Evolutionary conservation across 306 rosid species (phyloP), one percentile per base, ranked within the genome.

Genomic region (Dryas drummondii): DNA sequence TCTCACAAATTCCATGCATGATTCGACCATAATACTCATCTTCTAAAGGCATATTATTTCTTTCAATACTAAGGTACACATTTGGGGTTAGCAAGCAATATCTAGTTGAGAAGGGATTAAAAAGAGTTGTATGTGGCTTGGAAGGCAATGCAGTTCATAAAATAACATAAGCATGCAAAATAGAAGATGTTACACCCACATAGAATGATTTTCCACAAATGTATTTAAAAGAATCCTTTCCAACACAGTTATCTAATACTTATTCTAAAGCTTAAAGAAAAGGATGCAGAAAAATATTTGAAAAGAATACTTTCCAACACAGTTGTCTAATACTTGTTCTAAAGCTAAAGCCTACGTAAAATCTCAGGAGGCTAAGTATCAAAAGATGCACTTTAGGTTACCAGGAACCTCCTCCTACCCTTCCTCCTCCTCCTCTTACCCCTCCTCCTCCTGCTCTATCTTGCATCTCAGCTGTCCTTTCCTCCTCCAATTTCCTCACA

Each of bases 401-500:
- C 57, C 22, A 4, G 54, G 51, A 27, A 71, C 63, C 51, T 15
- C 79, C 79, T 7, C 78, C 75, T 10, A 41, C 78, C 70, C 85
- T 2, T 7, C 79, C 75, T 10, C 46, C 78, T 72, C 85, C 51
- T 15, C 79, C 79, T 7, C 78, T 72, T 10, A 41, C 78, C 70
- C 85, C 37, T 7, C 79, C 75, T 10, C 46, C 78, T 22, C 22
- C 22, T 50, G 16, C 48, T 78, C 88, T 82, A 70, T 86, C 85
- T 73, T 45, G 79, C 17, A 58, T 14, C 78, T 88, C 88, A 9
- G 62, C 71, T 50, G 45, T 75, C 56, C 44, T 71, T 11, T 80
- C 81, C 65, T 81, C 88, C 84, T 87, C 89, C 80, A 90, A 47
- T 76, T 85, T 80, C 76, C 79, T 64, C 45, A 88, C 84, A 78